Conservation (phyloP, 2,329 filamentous ascomycete genomes). For the Colletotrichum incanum region DNA sequence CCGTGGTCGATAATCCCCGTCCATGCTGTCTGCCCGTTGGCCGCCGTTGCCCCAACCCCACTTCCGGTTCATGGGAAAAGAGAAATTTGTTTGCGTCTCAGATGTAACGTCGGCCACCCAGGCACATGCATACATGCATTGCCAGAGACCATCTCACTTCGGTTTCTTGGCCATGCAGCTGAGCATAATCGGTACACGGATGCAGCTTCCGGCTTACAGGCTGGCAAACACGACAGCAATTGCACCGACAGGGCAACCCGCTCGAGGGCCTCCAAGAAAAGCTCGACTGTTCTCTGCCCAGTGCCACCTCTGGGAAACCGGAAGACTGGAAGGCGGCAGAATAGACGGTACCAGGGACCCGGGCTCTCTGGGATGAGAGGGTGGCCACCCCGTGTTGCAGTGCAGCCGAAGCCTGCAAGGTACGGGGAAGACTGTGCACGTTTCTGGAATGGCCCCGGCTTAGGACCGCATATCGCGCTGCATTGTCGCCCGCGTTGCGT, state of each 20-base stretch:
- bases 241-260: not conserved
- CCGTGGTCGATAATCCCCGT: no score
- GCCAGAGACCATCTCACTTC: slow-evolving; percentile 11
- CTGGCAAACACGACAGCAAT: slow-evolving; percentile 14
- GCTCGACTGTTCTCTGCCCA: not conserved
- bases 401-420: slow-evolving; percentile 40
- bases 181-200: slow-evolving; percentile 7
- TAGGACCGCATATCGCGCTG: slow-evolving; percentile 19
- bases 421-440: slow-evolving; percentile 39
- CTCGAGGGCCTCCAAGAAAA: slow-evolving; percentile 2
- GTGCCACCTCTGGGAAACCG: not conserved
- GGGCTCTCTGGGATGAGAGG: slow-evolving; percentile 27
- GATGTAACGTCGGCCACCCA: slow-evolving; percentile 29
- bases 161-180: slow-evolving; percentile 17
- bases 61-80: slow-evolving; percentile 17
- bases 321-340: not conserved
- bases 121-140: not conserved
- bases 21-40: no score
- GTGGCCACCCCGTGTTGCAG: slow-evolving; percentile 35
- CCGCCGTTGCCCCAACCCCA: not conserved
- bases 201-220: not conserved
- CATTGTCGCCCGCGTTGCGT: not conserved
- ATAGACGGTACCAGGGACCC: slow-evolving; percentile 34
- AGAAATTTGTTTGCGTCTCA: slow-evolving; percentile 26
- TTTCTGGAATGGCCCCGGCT: slow-evolving; percentile 36